Evolutionary conservation across 371 early-diverging fungal species (phyloP).

Genomic region (Smittium culicis): DNA sequence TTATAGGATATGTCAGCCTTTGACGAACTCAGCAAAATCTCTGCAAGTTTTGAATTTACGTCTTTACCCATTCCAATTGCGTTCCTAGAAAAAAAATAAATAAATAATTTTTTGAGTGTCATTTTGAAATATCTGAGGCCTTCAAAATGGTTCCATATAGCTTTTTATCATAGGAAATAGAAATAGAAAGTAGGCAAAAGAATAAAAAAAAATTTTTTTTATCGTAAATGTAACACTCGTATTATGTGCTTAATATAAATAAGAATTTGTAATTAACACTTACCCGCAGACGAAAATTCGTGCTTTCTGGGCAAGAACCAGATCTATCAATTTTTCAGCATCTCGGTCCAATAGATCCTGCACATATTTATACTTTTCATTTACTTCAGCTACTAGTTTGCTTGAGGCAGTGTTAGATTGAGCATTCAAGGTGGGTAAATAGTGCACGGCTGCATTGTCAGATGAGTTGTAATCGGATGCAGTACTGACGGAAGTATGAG

Average conservation of each 20-base stretch:
- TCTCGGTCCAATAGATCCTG: conserved; percentile 57
- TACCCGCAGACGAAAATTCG: conserved; percentile 78
- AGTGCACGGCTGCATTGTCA: too few relatives aligned
- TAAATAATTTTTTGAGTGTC: too few relatives aligned
- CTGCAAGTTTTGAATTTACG: conserved; percentile 58
- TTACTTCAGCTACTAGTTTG: too few relatives aligned
- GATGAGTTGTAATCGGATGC: too few relatives aligned
- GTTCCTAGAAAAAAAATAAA: conserved; percentile 80
- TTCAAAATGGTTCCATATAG: too few relatives aligned
- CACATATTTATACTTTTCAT: conserved; percentile 49
- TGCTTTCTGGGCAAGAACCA: conserved; percentile 44
- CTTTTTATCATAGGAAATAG: too few relatives aligned
- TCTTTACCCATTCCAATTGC: conserved; percentile 80
- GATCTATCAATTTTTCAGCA: conserved; percentile 37
- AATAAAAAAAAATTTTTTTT: too few relatives aligned
- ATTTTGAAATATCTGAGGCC: too few relatives aligned
- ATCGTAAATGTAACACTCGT: too few relatives aligned
- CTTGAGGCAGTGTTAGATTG: conserved; percentile 13
- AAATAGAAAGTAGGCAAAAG: too few relatives aligned
- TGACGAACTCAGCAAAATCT: conserved; percentile 36
- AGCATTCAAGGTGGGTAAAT: too few relatives aligned
- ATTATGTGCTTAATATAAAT: conserved; percentile 23
- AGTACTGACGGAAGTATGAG: too few relatives aligned
- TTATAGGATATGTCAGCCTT: conserved; percentile 1
- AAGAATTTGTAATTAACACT: conserved; percentile 17